A percentile compares a stretch with the other conserved stretches of the same genome.
Evolutionary conservation across 257 asterid genomes (phyloP).

Genomic region (Nicotiana undulata): DNA sequence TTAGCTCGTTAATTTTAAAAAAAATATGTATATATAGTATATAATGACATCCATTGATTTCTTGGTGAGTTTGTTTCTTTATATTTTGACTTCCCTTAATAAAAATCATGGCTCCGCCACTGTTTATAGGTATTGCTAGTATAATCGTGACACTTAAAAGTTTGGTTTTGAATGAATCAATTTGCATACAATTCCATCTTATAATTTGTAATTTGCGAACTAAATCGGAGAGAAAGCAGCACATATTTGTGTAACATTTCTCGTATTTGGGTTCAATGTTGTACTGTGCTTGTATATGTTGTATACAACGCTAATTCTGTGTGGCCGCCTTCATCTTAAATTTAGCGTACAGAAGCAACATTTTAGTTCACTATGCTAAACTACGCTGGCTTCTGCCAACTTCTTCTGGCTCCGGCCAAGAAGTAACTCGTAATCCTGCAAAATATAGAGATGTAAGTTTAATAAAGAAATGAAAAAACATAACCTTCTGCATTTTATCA

Average conservation of each 20-base stretch:
- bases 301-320: not conserved
- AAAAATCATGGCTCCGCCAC: too few species aligned
- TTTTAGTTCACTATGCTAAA: not conserved
- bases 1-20: too few species aligned
- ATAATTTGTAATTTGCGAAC: too few species aligned
- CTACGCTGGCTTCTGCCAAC: slow-evolving; percentile 43
- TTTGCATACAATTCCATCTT: too few species aligned
- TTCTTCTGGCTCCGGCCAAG: slow-evolving; percentile 32
- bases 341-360: not conserved
- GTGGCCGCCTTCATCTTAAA: not conserved
- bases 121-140: too few species aligned
- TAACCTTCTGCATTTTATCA: not conserved
- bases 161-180: too few species aligned
- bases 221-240: too few species aligned
- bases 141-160: too few species aligned
- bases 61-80: too few species aligned
- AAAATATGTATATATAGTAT: too few species aligned
- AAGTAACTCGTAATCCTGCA: slow-evolving; percentile 63
- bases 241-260: not conserved
- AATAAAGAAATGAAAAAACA: not conserved
- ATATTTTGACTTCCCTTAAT: too few species aligned
- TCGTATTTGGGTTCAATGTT: not conserved
- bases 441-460: not conserved
- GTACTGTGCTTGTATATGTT: not conserved
- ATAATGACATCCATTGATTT: too few species aligned